Evolutionary conservation across 768 basidiomycete genomes (phyloP).

Genomic region (Kwoniella newhampshirensis): DNA sequence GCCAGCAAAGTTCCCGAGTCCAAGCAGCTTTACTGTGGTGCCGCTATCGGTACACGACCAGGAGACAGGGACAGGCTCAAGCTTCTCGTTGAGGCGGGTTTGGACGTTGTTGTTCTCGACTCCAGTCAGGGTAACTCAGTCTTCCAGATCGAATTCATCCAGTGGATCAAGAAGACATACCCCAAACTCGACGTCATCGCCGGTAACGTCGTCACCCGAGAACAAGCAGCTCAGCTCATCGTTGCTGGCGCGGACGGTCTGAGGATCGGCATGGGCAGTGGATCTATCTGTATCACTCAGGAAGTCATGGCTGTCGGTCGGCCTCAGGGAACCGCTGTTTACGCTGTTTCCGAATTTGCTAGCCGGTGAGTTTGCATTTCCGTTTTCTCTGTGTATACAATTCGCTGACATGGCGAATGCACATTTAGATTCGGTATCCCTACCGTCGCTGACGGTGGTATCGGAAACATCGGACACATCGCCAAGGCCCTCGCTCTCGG

Average conservation of each 20-base stretch:
- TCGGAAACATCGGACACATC: slow-evolving; percentile 93
- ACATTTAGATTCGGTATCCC: slow-evolving; percentile 83
- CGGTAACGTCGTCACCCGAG: slow-evolving; percentile 96
- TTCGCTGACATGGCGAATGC: too few relatives aligned
- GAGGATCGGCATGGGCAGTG: slow-evolving; percentile 95
- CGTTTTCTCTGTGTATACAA: background rate
- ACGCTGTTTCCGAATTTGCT: slow-evolving; percentile 90
- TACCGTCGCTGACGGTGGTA: slow-evolving; percentile 93
- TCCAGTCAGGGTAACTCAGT: slow-evolving; percentile 95
- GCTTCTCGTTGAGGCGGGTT: slow-evolving; percentile 85
- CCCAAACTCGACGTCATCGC: slow-evolving; percentile 89
- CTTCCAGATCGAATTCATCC: slow-evolving; percentile 90
- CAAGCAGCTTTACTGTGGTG: slow-evolving; percentile 95
- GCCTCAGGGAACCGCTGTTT: slow-evolving; percentile 98
- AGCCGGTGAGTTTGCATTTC: slow-evolving; percentile 17
- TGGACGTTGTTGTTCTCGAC: slow-evolving; percentile 92
- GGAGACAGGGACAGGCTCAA: slow-evolving; percentile 79
- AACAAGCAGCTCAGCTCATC: slow-evolving; percentile 92
- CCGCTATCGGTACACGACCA: slow-evolving; percentile 89
- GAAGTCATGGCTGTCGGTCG: slow-evolving; percentile 99
- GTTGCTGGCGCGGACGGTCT: slow-evolving; percentile 93
- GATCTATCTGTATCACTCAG: slow-evolving; percentile 98
- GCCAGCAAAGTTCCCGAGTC: slow-evolving; percentile 85
- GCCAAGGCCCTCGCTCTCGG: slow-evolving; percentile 94
- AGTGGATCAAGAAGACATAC: slow-evolving; percentile 83